These are phyloP conservation scores for Eucalyptus shirleyi DNA, from an alignment of 345 rosid species.

Conservation along the genomic window DNA sequence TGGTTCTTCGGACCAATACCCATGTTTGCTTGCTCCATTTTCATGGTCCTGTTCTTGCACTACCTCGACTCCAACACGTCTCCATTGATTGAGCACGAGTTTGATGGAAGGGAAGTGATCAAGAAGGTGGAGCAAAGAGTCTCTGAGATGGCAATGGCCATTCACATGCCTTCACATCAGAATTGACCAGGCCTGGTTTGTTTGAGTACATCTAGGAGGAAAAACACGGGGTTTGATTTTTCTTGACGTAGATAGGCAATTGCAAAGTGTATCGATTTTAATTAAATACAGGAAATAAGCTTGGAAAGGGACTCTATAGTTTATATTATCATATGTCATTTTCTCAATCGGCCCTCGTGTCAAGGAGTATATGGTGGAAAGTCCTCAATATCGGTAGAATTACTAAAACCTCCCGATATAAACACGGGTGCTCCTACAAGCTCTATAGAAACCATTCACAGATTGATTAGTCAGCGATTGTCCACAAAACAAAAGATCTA, in stretches of 20 bases:
- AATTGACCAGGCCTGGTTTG: neutral
- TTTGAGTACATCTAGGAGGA: neutral
- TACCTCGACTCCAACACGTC: slow-evolving; percentile 36
- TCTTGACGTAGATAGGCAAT: neutral
- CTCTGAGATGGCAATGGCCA: neutral
- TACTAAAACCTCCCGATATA: neutral
- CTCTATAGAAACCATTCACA: neutral
- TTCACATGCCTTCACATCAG: neutral
- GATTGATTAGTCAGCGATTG: neutral
- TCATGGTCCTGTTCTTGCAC: slow-evolving; percentile 36
- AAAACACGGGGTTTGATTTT: neutral
- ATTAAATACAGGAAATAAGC: neutral
- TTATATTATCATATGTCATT: neutral
- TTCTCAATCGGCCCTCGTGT: neutral
- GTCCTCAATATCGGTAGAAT: neutral
- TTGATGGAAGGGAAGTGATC: neutral
- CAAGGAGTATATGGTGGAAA: neutral
- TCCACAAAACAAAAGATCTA: neutral
- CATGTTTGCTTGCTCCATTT: slow-evolving; percentile 44
- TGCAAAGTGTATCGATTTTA: neutral
- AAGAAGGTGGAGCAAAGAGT: neutral
- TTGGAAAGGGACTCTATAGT: neutral
- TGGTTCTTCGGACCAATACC: slow-evolving; percentile 94
- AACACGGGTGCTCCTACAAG: neutral
- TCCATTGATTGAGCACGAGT: slow-evolving; percentile 10